Percentiles rank a stretch among this genome's conserved stretches.
These are phyloP conservation scores for Myxozyma udenii DNA, from an alignment of 805 yeast species.

Conservation along the genomic window DNA sequence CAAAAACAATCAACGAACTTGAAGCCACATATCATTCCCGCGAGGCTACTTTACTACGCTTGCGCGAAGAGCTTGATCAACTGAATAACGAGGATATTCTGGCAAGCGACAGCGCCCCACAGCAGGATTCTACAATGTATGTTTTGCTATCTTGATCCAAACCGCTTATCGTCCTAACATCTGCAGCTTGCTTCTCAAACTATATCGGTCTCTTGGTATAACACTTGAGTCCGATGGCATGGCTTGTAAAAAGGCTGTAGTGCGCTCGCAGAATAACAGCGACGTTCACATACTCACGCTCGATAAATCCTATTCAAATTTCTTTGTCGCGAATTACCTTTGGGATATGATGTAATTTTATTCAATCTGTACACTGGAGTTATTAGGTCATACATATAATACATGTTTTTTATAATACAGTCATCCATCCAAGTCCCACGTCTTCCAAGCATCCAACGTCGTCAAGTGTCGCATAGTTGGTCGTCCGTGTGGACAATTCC, in stretches of 20 bases:
- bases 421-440: conserved; percentile 17
- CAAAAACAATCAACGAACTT: conserved; percentile 31
- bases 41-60: conserved; percentile 24
- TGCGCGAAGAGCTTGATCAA: conserved; percentile 21
- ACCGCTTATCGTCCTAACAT: not conserved
- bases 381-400: not conserved
- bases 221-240: conserved; percentile 22
- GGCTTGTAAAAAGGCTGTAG: conserved; percentile 22
- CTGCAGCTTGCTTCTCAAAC: conserved; percentile 19
- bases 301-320: conserved; percentile 55
- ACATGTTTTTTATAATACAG: not conserved
- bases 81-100: conserved; percentile 23
- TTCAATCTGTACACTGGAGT: not conserved
- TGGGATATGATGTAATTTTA: conserved; percentile 54
- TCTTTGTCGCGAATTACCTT: conserved; percentile 66
- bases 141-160: not conserved
- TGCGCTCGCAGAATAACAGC: conserved; percentile 25
- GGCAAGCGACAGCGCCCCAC: conserved; percentile 16
- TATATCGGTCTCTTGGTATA: conserved; percentile 29
- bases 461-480: conserved; percentile 93
- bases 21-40: conserved; percentile 24
- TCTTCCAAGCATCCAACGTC: conserved; percentile 41
- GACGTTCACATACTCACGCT: conserved; percentile 27
- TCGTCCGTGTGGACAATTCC: conserved; percentile 90
- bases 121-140: conserved; percentile 27